Evolutionary conservation across 352 stramenopile genomes (phyloP), one percentile per base, ranked within the genome.

Genomic region (Globisporangium canariense): DNA sequence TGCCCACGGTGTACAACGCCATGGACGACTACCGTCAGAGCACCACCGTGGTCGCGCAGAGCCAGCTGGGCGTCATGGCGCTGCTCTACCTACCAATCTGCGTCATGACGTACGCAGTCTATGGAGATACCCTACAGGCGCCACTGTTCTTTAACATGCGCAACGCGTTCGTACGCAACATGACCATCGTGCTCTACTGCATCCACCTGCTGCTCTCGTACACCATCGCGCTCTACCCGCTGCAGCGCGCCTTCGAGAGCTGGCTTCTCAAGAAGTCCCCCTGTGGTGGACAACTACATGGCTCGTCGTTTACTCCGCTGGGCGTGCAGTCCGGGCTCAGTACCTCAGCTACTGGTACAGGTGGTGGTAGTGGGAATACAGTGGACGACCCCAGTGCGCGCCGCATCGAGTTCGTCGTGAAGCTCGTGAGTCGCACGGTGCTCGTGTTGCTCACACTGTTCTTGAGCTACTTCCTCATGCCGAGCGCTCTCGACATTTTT

Each of bases 61-160:
- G 77, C 43, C 86, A 88, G 64, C 53, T 79, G 8, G 79, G 64
- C 8, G 76, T 79, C 28, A 80, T 87, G 46, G 61, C 65, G 52
- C 20, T 87, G 30, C 51, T 93, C 25, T 93, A 93, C 64, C 64
- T 91, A 28, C 84, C 84, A 8, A 83, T 93, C 65, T 93, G 84
- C 71, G 79, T 76, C 58, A 69, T 93, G 52, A 90, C 82, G 25
- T 93, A 86, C 64, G 81, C 84, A 1, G 84, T 91, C 9, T 93
- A 93, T 59, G 84, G 84, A 2, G 74, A 75, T n/a, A 89, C 80
- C 32, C 75, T 93, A 1, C 71, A 91, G 66, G 82, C 84, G 32
- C 84, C 84, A 0, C 78, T 93, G 25, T 90, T 93, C 65, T 93
- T 93, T 68, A 93, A 93, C 61, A 89, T 93, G 81, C 80, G 84